phyloP scores from a whole-genome alignment of 345 rosid species.

The Jatropha curcas region DNA sequence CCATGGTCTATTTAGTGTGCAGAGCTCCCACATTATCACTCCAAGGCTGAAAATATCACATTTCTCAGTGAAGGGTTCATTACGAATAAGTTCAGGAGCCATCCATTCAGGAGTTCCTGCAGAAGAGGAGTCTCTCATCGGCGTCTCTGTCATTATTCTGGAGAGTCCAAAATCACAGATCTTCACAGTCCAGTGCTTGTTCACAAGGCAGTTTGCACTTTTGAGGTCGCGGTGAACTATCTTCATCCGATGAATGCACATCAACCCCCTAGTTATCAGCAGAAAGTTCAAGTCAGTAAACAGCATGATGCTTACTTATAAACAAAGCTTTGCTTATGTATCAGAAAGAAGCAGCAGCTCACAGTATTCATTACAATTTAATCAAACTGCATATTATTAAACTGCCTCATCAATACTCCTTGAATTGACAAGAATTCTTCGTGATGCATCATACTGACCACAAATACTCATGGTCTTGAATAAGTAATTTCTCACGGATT shows the following conservation, averaged over 20 bases:
- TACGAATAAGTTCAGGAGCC: slow-evolving; percentile 97
- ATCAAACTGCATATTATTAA: no score
- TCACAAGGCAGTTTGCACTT: slow-evolving; percentile 86
- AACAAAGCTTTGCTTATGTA: neutral
- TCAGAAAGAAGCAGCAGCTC: no score
- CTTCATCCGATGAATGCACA: slow-evolving; percentile 98
- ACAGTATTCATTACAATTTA: no score
- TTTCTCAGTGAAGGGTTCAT: slow-evolving; percentile 89
- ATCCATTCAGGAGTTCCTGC: slow-evolving; percentile 99
- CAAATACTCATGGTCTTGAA: neutral
- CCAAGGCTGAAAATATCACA: slow-evolving; percentile 99
- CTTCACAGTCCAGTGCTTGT: slow-evolving; percentile 89
- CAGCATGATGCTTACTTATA: neutral
- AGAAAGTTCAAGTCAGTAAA: slow-evolving; percentile 11
- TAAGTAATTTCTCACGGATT: neutral
- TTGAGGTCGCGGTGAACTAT: slow-evolving; percentile 89
- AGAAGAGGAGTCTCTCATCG: slow-evolving; percentile 76
- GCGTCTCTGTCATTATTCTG: slow-evolving; percentile 65
- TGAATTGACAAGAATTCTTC: neutral
- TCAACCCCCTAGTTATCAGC: slow-evolving; percentile 70
- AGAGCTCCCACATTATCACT: slow-evolving; percentile 98
- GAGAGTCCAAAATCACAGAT: slow-evolving; percentile 98
- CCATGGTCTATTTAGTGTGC: slow-evolving; percentile 91
- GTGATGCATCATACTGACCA: neutral
- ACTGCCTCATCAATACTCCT: neutral